phyloP scores from a whole-genome alignment of 225 moss, liverwort and hornwort genomes.

The Rhytidiadelphus loreus region DNA sequence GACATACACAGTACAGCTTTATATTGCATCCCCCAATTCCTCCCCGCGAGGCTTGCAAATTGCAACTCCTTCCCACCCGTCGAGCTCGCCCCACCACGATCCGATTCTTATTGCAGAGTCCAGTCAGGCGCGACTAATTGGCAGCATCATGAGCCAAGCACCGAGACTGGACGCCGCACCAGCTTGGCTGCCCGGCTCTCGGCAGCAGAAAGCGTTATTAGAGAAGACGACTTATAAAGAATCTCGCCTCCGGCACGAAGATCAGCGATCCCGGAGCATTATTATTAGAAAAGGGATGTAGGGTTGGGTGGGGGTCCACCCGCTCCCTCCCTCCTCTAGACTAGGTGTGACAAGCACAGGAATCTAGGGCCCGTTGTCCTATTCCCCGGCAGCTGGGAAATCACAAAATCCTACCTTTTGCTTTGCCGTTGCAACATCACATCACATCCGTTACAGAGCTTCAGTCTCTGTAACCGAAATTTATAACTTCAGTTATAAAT shows the following conservation, averaged over 20 bases:
- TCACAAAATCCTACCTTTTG: neutral
- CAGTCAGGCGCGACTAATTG: neutral
- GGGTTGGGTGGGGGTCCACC: neutral
- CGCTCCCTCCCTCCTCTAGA: neutral
- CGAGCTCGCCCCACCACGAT: neutral
- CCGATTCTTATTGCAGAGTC: neutral
- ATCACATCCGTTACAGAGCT: neutral
- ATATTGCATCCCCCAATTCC: neutral
- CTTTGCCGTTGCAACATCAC: neutral
- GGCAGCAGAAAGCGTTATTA: neutral
- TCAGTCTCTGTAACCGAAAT: neutral
- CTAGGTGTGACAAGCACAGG: neutral
- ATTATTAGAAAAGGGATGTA: neutral
- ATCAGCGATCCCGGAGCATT: neutral
- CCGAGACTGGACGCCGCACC: constrained; percentile 23
- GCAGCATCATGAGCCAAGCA: neutral
- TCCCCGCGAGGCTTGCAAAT: neutral
- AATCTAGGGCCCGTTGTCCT: neutral
- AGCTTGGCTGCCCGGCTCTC: neutral
- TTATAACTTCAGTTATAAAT: too few species aligned
- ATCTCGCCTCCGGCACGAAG: neutral
- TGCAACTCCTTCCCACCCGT: neutral
- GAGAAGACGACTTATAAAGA: neutral
- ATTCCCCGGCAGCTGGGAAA: neutral
- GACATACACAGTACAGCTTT: neutral